Evolutionary conservation across 2,329 filamentous ascomycete species (phyloP).

Genomic region (Ophiostoma piceae): DNA sequence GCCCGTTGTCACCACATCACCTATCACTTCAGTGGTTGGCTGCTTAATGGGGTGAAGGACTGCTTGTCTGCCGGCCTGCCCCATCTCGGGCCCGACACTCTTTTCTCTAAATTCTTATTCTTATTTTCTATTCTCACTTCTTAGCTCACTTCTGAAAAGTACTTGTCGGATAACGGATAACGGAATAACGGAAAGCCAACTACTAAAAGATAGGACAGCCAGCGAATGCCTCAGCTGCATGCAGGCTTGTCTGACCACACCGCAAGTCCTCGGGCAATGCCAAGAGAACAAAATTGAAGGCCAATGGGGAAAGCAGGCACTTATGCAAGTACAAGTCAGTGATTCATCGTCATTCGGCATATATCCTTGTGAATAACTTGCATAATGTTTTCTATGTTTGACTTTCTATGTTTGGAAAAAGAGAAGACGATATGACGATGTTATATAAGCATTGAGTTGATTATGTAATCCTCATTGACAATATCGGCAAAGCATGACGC

Average conservation of each 20-base stretch:
- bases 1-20: constrained; percentile 5
- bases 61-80: constrained; percentile 7
- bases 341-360: neutral
- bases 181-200: constrained; percentile 2
- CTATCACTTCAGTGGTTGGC: neutral
- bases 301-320: neutral
- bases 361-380: neutral
- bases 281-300: neutral
- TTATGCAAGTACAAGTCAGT: neutral
- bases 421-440: neutral
- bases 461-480: neutral
- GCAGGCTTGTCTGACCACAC: constrained; percentile 9
- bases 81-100: constrained; percentile 7
- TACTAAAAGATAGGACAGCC: neutral
- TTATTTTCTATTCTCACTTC: neutral
- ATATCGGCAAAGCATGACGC: too few species aligned
- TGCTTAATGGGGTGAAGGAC: neutral
- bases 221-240: constrained; percentile 8
- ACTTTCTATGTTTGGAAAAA: too few species aligned
- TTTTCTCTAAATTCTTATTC: neutral
- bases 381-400: neutral
- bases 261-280: neutral
- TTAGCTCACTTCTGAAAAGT: neutral
- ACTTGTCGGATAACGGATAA: neutral
- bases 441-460: neutral